Conservation (phyloP, 768 basidiomycete species). For the Omphalotus guepiniiformis region DNA sequence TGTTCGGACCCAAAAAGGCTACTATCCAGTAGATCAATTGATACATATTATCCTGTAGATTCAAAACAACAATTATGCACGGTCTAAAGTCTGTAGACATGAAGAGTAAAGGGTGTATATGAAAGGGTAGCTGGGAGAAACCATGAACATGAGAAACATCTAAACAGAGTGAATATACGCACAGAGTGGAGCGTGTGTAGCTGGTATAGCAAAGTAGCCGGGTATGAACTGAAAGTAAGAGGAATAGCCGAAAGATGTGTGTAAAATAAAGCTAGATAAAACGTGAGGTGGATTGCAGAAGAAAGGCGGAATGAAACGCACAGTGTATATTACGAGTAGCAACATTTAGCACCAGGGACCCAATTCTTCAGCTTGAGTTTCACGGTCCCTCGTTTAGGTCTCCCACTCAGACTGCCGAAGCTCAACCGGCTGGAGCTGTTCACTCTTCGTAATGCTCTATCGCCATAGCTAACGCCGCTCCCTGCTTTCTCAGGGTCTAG, state of each 20-base stretch:
- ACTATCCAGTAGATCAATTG: constrained; percentile 7
- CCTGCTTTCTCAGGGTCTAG: constrained; percentile 94
- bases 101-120: constrained; percentile 23
- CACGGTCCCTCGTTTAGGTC: constrained; percentile 55
- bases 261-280: background rate
- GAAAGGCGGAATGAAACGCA: background rate
- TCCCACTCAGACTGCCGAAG: constrained; percentile 76
- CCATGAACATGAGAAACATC: constrained; percentile 8
- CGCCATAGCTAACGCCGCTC: constrained; percentile 95
- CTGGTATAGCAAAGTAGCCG: background rate
- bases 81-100: constrained; percentile 14
- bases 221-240: background rate
- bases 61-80: constrained; percentile 26
- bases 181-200: too few species aligned
- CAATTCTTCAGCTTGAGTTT: constrained; percentile 58
- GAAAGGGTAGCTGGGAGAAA: constrained; percentile 23
- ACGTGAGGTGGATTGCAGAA: background rate
- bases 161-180: constrained; percentile 4
- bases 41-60: constrained; percentile 36
- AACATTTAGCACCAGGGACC: constrained; percentile 66
- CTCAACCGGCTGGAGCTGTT: constrained; percentile 88
- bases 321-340: constrained; percentile 34
- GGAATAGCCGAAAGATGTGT: background rate
- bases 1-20: background rate
- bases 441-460: constrained; percentile 85